Percentiles rank a stretch among this genome's conserved stretches.
Conservation (phyloP, 2,329 filamentous ascomycete species). For the Colletotrichum sp. region DNA sequence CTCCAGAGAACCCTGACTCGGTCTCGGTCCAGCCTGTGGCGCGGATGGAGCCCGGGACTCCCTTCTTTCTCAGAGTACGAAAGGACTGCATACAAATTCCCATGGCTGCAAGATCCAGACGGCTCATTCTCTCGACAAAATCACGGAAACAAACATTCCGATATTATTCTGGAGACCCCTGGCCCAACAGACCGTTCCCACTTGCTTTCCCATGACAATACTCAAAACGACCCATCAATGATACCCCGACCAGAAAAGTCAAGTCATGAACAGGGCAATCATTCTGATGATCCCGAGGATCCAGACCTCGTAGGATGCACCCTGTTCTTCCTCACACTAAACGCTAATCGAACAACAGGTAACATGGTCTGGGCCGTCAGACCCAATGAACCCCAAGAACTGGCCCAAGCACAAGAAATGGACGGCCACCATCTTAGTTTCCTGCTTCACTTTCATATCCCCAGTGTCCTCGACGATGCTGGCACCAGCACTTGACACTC, state of each 20-base stretch:
- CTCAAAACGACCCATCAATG: neutral
- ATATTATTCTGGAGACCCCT: neutral
- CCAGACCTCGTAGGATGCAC: constrained; percentile 25
- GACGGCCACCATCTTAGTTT: constrained; percentile 38
- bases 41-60: constrained; percentile 30
- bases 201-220: neutral
- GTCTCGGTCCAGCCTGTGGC: constrained; percentile 32
- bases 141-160: neutral
- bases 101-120: constrained; percentile 26
- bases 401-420: constrained; percentile 45
- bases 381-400: constrained; percentile 47
- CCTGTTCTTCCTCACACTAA: neutral
- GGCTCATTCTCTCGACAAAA: neutral
- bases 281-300: constrained; percentile 17
- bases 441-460: constrained; percentile 56
- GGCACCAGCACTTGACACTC: constrained; percentile 49
- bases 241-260: neutral
- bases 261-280: neutral
- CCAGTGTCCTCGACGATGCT: constrained; percentile 59
- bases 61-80: constrained; percentile 29
- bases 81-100: constrained; percentile 30
- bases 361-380: constrained; percentile 49
- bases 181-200: neutral
- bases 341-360: constrained; percentile 27
- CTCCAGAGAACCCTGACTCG: constrained; percentile 2